Evolutionary conservation across 371 early-diverging fungal species (phyloP).

Genomic region (Gilbertella persicaria): DNA sequence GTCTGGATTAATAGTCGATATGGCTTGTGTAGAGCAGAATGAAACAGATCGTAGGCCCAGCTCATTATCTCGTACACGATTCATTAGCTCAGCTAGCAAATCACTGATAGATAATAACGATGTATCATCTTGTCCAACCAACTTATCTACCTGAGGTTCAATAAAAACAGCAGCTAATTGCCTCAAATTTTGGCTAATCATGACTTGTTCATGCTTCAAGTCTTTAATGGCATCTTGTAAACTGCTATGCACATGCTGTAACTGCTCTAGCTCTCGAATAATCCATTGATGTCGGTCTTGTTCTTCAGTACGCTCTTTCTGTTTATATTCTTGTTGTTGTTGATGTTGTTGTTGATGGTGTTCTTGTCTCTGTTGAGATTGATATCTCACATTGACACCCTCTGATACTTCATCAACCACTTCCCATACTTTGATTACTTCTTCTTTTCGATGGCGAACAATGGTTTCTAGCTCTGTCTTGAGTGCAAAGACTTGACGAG

Average conservation of each 20-base stretch:
- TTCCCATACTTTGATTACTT: slow-evolving; percentile 65
- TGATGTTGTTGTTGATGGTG: slow-evolving; percentile 5
- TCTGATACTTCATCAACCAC: slow-evolving; percentile 59
- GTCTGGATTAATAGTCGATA: neutral
- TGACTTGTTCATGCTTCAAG: slow-evolving; percentile 44
- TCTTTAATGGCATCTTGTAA: slow-evolving; percentile 40
- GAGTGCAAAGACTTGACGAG: slow-evolving; percentile 52
- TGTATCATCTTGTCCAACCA: slow-evolving; percentile 37
- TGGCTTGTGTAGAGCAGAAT: neutral
- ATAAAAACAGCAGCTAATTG: slow-evolving; percentile 28
- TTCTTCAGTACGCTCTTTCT: slow-evolving; percentile 32
- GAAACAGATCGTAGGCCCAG: slow-evolving; percentile 26
- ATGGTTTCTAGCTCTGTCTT: slow-evolving; percentile 58
- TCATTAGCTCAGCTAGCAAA: slow-evolving; percentile 38
- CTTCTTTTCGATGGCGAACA: slow-evolving; percentile 59
- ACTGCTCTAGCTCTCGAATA: slow-evolving; percentile 57
- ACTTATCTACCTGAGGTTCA: slow-evolving; percentile 46
- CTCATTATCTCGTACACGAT: slow-evolving; percentile 35
- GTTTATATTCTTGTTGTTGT: slow-evolving; percentile 11
- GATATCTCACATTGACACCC: slow-evolving; percentile 29
- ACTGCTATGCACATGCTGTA: slow-evolving; percentile 49
- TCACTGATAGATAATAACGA: slow-evolving; percentile 43
- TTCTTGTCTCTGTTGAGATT: slow-evolving; percentile 14
- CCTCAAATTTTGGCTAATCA: slow-evolving; percentile 33
- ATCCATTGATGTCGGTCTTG: slow-evolving; percentile 61